Base-by-base conservation (phyloP, 805 yeast species). In the Kodamaea sagamina region DNA sequence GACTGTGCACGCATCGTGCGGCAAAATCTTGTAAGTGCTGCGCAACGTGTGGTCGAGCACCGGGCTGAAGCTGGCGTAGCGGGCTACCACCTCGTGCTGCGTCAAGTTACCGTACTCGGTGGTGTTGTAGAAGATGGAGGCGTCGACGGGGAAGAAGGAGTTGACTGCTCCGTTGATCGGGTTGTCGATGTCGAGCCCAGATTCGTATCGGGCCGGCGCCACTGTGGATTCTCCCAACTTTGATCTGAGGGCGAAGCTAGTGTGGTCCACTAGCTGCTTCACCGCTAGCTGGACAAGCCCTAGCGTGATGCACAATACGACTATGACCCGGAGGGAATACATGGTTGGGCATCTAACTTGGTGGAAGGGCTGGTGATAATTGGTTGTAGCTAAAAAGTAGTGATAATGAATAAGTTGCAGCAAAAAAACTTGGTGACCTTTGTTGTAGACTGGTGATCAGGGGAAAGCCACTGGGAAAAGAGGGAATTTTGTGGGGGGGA, bases 61-160 rank as follows among this genome's bases (percentile, higher is more conserved):
- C 4, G 71, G 66, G 46, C 72, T 67, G 52, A 70, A 71, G 2
- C 74, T 63, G 6, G 75, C 76, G 47, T 69, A 71, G 17, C 76
- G 51, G 3, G 62, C 73, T 5, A 56, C 42, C 16, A 67, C 39
- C 18, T 53, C 56, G 13, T 48, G 52, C 6, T 52, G 37, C 2
- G 55, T 48, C 16, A 34, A 35, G 39, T 57, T 53, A 7, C 45
- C 47, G 12, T 28, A 35, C 7, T 29, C 21, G 4, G 68, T 50
- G 1, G 52, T 48, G 48, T 68, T 67, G 48, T 57, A 62, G 19
- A 55, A 48, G n/a, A 71, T 51, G 8, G 54, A 37, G 38, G 69
- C 55, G 48, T 71, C 75, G 13, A 71, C 58, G 11, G 76, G 76
- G 47, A 71, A 68, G n/a, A 70, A 59, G 15, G 72, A 60, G 51